These are phyloP conservation scores for Fusarium miscanthi DNA, from an alignment of 2,329 filamentous ascomycete species.

Conservation along the genomic window DNA sequence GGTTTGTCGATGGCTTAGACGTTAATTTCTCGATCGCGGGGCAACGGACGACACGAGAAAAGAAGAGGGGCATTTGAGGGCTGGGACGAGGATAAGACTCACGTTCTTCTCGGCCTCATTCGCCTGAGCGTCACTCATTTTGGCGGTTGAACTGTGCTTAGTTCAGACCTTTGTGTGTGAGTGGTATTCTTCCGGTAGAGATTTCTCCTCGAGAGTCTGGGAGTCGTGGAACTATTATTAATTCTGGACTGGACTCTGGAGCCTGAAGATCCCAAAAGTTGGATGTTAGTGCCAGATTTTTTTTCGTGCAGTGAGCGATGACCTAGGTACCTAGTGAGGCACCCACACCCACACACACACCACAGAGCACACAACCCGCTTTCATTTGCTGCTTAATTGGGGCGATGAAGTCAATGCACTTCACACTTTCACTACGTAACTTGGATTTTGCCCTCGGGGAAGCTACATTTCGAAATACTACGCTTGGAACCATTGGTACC, in stretches of 20 bases:
- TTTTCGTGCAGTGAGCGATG: conserved; percentile 46
- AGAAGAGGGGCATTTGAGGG: conserved; percentile 32
- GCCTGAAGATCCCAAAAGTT: conserved; percentile 45
- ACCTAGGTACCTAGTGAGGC: conserved; percentile 29
- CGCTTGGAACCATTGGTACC: conserved; percentile 19
- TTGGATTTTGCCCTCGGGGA: conserved; percentile 7
- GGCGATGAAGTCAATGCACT: conserved; percentile 9
- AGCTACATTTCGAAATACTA: conserved; percentile 11
- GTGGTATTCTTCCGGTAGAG: conserved; percentile 27
- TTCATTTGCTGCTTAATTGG: conserved; percentile 8
- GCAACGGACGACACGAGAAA: conserved; percentile 39
- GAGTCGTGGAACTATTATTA: conserved; percentile 35
- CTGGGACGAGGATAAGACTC: conserved; percentile 48
- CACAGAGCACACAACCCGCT: conserved; percentile 23
- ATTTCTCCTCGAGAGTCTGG: conserved; percentile 39
- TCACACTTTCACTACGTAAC: conserved; percentile 21
- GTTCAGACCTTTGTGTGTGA: conserved; percentile 37
- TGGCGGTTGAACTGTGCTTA: conserved; percentile 55
- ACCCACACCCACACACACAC: conserved; percentile 7
- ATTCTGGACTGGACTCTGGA: conserved; percentile 36
- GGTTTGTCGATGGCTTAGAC: conserved; percentile 3
- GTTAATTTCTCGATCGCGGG: conserved; percentile 45
- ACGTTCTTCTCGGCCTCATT: conserved; percentile 98
- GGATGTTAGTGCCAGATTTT: conserved; percentile 50
- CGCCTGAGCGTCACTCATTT: conserved; percentile 86